Base-by-base conservation (phyloP, 2,329 filamentous ascomycete species). In the Nigrospora osmanthi region DNA sequence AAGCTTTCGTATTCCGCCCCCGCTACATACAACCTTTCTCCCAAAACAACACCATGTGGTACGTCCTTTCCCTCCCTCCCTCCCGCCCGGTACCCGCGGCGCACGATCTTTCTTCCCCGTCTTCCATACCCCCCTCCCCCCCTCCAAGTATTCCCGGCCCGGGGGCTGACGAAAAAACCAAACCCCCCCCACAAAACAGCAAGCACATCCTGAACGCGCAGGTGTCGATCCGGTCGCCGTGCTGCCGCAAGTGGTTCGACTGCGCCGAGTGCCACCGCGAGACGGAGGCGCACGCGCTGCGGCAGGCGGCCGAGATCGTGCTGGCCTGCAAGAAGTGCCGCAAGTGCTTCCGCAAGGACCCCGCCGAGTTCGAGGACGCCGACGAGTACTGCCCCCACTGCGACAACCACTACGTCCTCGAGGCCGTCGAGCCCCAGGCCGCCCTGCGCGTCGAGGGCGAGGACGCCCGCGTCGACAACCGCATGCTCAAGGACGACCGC, bases 311-410 rank as follows among this genome's bases (percentile, higher is more conserved):
- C 56, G 93, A 98, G 61, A 95, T 98, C 89, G 79, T 74, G 34
- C 97, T 98, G 60, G 89, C 88, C 43, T 98, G 93, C 79, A 98
- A 98, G 60, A 98, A 98, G 72, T 98, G 93, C 81, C 90, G 86
- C 56, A 98, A 98, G 70, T 90, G 85, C 67, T 98, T 98, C 74
- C 85, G 93, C 55, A 98, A 97, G 64, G 88, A 98, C 58, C 85
- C 85, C 38, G 72, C 80, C 52, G 87, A 95, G 64, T 96, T 95
- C 58, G 93, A 98, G 56, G 93, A 98, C 56, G 85, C 87, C 63
- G 93, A 98, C 70, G 94, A 98, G 66, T 98, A 95, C 75, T 98
- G 93, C 73, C 94, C 93, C 17, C 88, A 96, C 71, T 98, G 93
- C 73, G 93, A 98, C 64, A 98, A 98, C 70, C 94, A 98, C 68